A percentile compares a stretch with the other conserved stretches of the same genome.
These are phyloP conservation scores for Colletotrichum magnum DNA, from an alignment of 2,329 filamentous ascomycete genomes.

Conservation along the genomic window DNA sequence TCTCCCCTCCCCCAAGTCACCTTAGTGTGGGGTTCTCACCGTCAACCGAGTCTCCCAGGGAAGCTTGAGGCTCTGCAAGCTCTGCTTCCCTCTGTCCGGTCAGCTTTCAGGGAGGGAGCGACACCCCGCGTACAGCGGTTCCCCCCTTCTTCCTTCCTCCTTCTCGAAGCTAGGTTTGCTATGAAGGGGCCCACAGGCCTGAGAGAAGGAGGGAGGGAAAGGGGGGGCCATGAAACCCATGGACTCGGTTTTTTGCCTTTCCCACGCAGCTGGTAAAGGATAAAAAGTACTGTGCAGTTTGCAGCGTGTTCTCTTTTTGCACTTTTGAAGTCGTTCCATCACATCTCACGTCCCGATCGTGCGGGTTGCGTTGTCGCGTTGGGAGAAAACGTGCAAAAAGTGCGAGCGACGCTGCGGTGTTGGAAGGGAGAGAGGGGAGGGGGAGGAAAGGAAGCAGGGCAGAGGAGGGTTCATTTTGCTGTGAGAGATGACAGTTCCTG, in stretches of 20 bases:
- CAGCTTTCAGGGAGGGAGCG: background rate
- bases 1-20: background rate
- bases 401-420: background rate
- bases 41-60: background rate
- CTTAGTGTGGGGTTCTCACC: background rate
- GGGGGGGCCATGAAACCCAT: background rate
- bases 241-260: background rate
- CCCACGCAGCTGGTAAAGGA: too few species aligned
- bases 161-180: background rate
- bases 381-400: background rate
- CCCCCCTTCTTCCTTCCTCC: background rate
- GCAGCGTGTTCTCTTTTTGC: background rate
- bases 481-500: background rate
- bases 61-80: background rate
- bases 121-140: background rate
- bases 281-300: conserved; percentile 13
- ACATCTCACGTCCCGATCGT: conserved; percentile 24
- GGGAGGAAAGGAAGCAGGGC: too few species aligned
- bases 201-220: background rate
- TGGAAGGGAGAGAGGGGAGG: too few species aligned
- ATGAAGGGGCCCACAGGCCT: background rate
- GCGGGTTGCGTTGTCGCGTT: conserved; percentile 1
- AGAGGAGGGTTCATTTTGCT: too few species aligned
- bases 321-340: background rate
- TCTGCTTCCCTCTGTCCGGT: too few species aligned